Evolutionary conservation across 2,329 filamentous ascomycete genomes (phyloP).

Genomic region (Cadophora sp.): DNA sequence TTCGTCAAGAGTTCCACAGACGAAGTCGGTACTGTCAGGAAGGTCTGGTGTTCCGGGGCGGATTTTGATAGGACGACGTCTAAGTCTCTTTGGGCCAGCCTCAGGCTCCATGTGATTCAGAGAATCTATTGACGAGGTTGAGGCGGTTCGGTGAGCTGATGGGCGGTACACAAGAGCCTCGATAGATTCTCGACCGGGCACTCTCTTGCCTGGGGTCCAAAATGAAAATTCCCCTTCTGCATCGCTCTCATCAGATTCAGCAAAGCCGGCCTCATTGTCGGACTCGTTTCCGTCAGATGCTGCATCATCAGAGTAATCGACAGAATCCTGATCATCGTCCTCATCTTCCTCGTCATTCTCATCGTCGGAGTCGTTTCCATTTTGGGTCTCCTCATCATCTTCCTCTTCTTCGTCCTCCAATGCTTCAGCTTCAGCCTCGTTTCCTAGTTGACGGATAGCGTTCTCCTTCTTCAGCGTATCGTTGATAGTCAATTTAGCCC

Average conservation of each 20-base stretch:
- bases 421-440: conserved; percentile 91
- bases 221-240: conserved; percentile 69
- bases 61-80: conserved; percentile 57
- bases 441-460: conserved; percentile 81
- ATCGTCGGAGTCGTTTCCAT: conserved; percentile 56
- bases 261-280: conserved; percentile 72
- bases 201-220: conserved; percentile 58
- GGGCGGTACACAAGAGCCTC: conserved; percentile 39
- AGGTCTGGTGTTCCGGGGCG: conserved; percentile 79
- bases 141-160: conserved; percentile 51
- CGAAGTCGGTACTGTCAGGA: conserved; percentile 97
- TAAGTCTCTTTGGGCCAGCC: conserved; percentile 29
- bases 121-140: conserved; percentile 67
- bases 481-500: conserved; percentile 80
- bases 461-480: conserved; percentile 93
- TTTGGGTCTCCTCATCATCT: conserved; percentile 50
- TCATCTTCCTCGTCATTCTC: conserved; percentile 73
- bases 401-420: conserved; percentile 73
- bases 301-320: conserved; percentile 72
- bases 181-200: conserved; percentile 38
- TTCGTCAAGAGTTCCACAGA: conserved; percentile 97
- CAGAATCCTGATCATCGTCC: conserved; percentile 54
- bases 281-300: conserved; percentile 71
- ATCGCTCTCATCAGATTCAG: conserved; percentile 72
- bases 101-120: conserved; percentile 42